Evolutionary conservation across 1,284 basidiomycete genomes (phyloP), one percentile per base, ranked within the genome.

Genomic region (Peniophora sp.): DNA sequence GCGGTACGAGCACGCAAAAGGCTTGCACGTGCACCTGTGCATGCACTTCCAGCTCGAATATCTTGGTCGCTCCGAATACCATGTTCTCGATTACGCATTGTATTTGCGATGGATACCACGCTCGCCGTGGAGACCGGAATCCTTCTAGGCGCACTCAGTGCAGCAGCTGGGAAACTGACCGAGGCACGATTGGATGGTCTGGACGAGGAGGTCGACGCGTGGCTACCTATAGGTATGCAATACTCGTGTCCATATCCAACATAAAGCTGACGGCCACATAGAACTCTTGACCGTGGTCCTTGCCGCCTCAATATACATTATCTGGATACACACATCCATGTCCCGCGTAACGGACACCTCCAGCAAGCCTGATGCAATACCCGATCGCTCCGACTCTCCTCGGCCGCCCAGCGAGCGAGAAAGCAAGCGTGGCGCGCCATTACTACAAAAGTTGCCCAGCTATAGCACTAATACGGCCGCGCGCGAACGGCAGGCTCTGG

Each of bases 261-360:
- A 43, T 52, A 53, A 48, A 56, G 51, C 50, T 64, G 57, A 22
- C 59, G 61, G 36, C 51, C 57, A 18, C 20, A 20, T 58, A 89
- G 86, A 86, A 65, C 70, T 89, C 52, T 70, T 74, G 52, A 59
- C 73, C 49, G 73, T 90, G 51, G 69, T 78, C 58, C 58, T 76
- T 48, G 68, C 72, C 51, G 80, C 83, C 49, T 67, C 81, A 57
- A 61, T 83, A 51, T 88, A 90, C 67, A 73, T 80, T 55, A 62
- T 78, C 54, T 85, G 81, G 75, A 76, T 75, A 14, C 81, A 85
- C 60, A 74, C 74, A 52, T 66, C 69, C 12, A 32, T 32, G 12
- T 32, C 27, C 44, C 60, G 52, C 54, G 37, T 36, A 51, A 53
- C 3, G 52, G 60, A 24, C 47, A 57, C 46, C 48, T 61, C 36